Conservation (phyloP, 495 filamentous ascomycete species). For the Penicillium salamii region DNA sequence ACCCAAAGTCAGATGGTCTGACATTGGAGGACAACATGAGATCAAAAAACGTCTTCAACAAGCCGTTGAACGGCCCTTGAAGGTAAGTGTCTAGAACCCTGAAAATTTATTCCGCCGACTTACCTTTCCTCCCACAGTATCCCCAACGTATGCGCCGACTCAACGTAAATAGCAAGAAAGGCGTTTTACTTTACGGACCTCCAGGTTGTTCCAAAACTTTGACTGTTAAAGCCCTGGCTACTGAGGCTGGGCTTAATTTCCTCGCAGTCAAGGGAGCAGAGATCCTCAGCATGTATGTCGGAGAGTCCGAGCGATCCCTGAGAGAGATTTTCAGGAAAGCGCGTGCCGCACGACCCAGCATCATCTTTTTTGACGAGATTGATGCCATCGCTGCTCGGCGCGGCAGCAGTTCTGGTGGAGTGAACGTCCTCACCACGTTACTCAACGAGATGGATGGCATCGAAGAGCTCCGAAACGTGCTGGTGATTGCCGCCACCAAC, state of each 20-base stretch:
- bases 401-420: slow-evolving; percentile 48
- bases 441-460: slow-evolving; percentile 98
- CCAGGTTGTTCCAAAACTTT: slow-evolving; percentile 97
- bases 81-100: slow-evolving; percentile 38
- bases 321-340: slow-evolving; percentile 88
- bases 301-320: slow-evolving; percentile 87
- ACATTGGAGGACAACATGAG: slow-evolving; percentile 84
- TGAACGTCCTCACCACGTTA: slow-evolving; percentile 87
- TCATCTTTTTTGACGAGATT: slow-evolving; percentile 99
- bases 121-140: slow-evolving; percentile 36
- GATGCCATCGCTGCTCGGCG: slow-evolving; percentile 85
- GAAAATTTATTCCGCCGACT: not conserved
- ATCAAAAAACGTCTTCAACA: slow-evolving; percentile 69
- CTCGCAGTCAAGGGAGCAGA: slow-evolving; percentile 96
- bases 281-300: slow-evolving; percentile 95
- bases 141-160: slow-evolving; percentile 58
- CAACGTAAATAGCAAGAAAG: slow-evolving; percentile 68
- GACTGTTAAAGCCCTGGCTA: slow-evolving; percentile 88
- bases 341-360: slow-evolving; percentile 79
- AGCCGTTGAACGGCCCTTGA: slow-evolving; percentile 64
- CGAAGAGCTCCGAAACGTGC: slow-evolving; percentile 75
- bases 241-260: slow-evolving; percentile 89
- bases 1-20: slow-evolving; percentile 80
- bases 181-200: slow-evolving; percentile 88
- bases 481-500: slow-evolving; percentile 94